Conservation (phyloP, 768 basidiomycete species). For the Erythrobasidium yunnanense region DNA sequence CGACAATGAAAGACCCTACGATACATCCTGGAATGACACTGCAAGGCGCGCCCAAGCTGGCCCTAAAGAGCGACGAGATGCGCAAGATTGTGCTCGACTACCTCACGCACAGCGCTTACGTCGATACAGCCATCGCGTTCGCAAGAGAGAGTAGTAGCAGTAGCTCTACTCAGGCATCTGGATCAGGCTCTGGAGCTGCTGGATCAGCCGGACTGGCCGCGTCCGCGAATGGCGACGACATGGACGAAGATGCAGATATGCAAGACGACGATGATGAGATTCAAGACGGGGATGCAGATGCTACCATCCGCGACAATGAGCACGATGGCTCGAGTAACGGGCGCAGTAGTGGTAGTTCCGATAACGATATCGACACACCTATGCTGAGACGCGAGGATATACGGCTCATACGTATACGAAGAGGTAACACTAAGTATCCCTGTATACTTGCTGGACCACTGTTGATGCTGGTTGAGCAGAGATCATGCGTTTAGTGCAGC, state of each 20-base stretch:
- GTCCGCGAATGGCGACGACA: background rate
- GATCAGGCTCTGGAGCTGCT: background rate
- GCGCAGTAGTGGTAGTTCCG: background rate
- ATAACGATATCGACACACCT: background rate
- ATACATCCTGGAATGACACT: too few species aligned
- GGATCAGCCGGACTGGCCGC: background rate
- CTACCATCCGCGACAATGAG: background rate
- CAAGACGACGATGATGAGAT: constrained; percentile 1
- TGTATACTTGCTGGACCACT: too few species aligned
- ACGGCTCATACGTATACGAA: constrained; percentile 8
- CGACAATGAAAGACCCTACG: too few species aligned
- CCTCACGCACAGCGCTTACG: constrained; percentile 8
- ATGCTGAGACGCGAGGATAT: background rate
- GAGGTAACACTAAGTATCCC: background rate
- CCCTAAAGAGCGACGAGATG: background rate
- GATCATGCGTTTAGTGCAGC: constrained; percentile 6
- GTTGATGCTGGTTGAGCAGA: too few species aligned
- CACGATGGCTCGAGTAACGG: background rate
- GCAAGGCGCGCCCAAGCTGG: background rate
- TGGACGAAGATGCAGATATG: background rate
- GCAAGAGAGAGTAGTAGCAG: background rate
- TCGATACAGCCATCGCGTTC: constrained; percentile 16
- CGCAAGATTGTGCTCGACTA: constrained; percentile 13
- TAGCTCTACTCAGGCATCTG: background rate
- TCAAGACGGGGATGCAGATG: background rate